Base-by-base conservation (phyloP, 805 yeast genomes). In the Blastobotrys parvus region DNA sequence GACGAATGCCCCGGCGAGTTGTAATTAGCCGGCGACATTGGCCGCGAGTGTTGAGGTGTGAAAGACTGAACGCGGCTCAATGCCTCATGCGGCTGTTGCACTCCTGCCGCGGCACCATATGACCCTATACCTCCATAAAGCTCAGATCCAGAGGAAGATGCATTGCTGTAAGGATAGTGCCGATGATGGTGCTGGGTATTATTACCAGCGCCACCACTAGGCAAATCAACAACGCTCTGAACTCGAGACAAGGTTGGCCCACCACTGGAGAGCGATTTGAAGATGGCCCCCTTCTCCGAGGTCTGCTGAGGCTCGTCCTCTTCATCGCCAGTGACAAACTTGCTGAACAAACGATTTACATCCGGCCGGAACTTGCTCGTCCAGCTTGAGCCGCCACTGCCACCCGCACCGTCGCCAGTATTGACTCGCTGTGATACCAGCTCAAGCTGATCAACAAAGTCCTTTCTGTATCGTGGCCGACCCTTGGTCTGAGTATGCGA, bases 321-420 rank as follows among this genome's bases (percentile, higher is more conserved):
- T 29, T 83, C 94, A 38, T 90, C 97, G 1, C 95, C 97, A 32
- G 94, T 81, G 45, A 90, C 88, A 60, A 81, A 78, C 58, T 78
- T 80, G 57, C 75, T 80, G 56, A 82, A 77, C 42, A 87, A 80
- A 57, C 77, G 82, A 52, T 88, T 94, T 41, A 86, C 68, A 51
- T 58, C 56, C 11, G 70, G 69, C 54, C 80, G 78, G 20, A 57
- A 56, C 22, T 64, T 50, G 42, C 60, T 60, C n/a, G 64, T 15
- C 10, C 10, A 7, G 11, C 29, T 36, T 29, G 25, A 52, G 11
- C 85, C 72, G 2, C 54, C 42, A 8, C 49, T 43, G 3, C 48
- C 35, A 4, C 49, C 41, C 6, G 49, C 54, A n/a, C n/a, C n/a
- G 3, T 53, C 50, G 7, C 67, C 53, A 20, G 47, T 40, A 8